Evolutionary conservation across 768 basidiomycete species (phyloP).

Genomic region (Mycena sanguinolenta): DNA sequence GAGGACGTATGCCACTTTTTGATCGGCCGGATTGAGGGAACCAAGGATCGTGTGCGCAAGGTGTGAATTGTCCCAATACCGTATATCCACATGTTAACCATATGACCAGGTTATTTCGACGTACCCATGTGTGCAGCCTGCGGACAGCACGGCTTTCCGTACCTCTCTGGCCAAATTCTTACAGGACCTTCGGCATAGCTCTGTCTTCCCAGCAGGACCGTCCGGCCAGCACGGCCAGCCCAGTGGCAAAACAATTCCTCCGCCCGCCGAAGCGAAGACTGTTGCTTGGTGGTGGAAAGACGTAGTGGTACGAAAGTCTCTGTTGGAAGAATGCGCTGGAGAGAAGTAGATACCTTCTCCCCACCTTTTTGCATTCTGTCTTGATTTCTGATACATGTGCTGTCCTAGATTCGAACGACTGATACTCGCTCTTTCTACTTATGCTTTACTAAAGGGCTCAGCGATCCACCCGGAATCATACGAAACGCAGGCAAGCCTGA

Average conservation of each 20-base stretch:
- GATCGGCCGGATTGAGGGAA: conserved; percentile 56
- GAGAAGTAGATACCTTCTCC: conserved; percentile 56
- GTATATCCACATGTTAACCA: background rate
- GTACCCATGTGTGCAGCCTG: conserved; percentile 67
- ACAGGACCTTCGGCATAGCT: conserved; percentile 58
- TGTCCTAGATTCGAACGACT: conserved; percentile 63
- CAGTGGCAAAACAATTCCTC: conserved; percentile 35
- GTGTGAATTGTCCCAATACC: conserved; percentile 35
- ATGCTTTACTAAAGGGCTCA: conserved; percentile 56
- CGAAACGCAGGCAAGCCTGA: conserved; percentile 38
- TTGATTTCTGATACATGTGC: background rate
- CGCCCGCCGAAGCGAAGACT: background rate
- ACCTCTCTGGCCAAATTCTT: conserved; percentile 65
- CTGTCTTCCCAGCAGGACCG: conserved; percentile 47
- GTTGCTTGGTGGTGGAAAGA: conserved; percentile 69
- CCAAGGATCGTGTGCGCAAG: conserved; percentile 44
- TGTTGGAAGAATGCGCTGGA: conserved; percentile 68
- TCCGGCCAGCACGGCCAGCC: conserved; percentile 32
- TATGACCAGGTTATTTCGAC: conserved; percentile 56
- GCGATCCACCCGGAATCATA: conserved; percentile 25
- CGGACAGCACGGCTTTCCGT: conserved; percentile 65
- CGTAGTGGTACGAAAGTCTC: conserved; percentile 66
- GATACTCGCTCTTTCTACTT: conserved; percentile 65
- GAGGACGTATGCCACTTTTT: conserved; percentile 67
- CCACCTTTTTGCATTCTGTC: background rate